Percentiles rank a stretch among this genome's conserved stretches.
These are phyloP conservation scores for Closterium sp. DNA, from an alignment of 139 green algal species.

Conservation along the genomic window DNA sequence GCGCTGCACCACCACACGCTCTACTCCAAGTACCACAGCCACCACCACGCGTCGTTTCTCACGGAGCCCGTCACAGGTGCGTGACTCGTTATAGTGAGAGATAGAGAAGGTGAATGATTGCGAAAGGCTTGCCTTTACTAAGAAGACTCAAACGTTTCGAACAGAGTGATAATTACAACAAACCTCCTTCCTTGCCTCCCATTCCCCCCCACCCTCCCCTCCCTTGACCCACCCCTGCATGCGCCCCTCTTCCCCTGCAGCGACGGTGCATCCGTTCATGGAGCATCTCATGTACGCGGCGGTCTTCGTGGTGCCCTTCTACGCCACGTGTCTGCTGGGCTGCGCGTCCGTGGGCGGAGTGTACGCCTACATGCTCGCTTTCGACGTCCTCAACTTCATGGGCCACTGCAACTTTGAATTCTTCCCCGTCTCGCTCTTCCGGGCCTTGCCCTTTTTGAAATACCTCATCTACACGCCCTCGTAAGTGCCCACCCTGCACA, in stretches of 20 bases:
- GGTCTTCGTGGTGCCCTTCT: slow-evolving; percentile 58
- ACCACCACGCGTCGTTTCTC: slow-evolving; percentile 59
- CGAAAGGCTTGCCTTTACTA: no score
- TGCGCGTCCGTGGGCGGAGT: slow-evolving; percentile 51
- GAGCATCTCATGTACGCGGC: slow-evolving; percentile 60
- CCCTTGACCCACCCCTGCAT: not conserved
- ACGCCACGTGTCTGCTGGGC: slow-evolving; percentile 51
- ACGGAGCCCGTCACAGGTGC: slow-evolving; percentile 59
- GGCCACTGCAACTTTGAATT: slow-evolving; percentile 63
- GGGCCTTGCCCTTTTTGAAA: not conserved
- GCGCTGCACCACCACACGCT: slow-evolving; percentile 59
- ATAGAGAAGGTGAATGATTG: no score
- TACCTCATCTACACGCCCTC: slow-evolving; percentile 8
- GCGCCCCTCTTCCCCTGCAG: slow-evolving; percentile 11
- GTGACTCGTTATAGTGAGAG: not conserved
- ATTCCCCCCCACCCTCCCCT: not conserved
- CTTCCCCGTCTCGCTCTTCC: slow-evolving; percentile 15
- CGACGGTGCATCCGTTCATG: slow-evolving; percentile 55
- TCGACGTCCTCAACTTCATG: slow-evolving; percentile 58
- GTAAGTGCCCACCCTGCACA: not conserved
- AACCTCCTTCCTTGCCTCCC: not conserved
- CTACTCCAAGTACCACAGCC: slow-evolving; percentile 57
- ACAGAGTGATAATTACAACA: no score
- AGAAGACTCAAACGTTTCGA: no score
- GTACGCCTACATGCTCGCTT: slow-evolving; percentile 56